Base-by-base conservation (phyloP, 495 filamentous ascomycete genomes). In the Xylaria sp. region DNA sequence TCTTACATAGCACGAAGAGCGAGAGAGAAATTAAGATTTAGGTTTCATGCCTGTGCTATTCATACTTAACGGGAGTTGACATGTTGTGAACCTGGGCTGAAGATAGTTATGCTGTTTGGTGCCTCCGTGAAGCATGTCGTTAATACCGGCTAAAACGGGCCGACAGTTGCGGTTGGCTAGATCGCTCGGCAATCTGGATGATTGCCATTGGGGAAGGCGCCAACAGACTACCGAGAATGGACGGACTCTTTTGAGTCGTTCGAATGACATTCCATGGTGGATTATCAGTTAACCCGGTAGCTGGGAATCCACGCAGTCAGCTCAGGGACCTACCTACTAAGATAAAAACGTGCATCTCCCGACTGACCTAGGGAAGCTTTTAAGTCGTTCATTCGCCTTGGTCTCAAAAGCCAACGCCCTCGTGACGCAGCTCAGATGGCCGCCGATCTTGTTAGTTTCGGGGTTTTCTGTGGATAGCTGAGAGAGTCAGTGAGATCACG, bases 151-250 rank as follows among this genome's bases (percentile, higher is more conserved):
- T 65, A 65, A 48, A 65, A 65, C 17, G 44, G 62, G 17, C 44
- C 44, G 43, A 48, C 26, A 65, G 26, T 58, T 68, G 12, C 14
- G 52, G 12, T 57, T 57, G 52, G 48, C 65, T 44, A 35, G 48
- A 68, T 44, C 65, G 40, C 66, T 59, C 41, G 66, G 53, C 29
- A 68, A 33, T 61, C 55, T 14, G 65, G 53, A 59, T 40, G 41
- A 68, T 46, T 44, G 43, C 29, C 21, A 70, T 63, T 44, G 68
- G 68, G 57, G 55, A 57, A 70, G 52, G 48, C n/a, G 44, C 46
- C 24, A 50, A 17, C 12, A 57, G 35, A 14, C 33, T n/a, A 21
- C 62, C 44, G 14, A 24, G 62, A 50, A 37, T 48, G 43, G 24
- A 33, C 3, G 6, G 37, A 21, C 17, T 21, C n/a, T 31, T 31